Conservation (phyloP, 2,329 filamentous ascomycete species). For the Neofusicoccum umdonicola region DNA sequence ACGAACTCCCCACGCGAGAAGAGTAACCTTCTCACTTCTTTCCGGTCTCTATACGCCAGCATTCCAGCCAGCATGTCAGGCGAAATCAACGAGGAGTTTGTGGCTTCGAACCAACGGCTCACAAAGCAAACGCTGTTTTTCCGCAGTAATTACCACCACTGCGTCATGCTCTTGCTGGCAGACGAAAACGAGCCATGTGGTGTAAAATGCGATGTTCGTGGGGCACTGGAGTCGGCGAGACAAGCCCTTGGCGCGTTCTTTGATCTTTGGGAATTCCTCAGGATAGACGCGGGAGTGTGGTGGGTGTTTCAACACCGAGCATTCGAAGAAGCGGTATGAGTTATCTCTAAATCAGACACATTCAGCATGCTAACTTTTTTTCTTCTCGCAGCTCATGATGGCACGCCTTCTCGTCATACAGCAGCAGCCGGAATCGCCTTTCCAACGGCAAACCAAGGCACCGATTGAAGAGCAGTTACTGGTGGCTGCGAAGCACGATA, state of each 20-base stretch:
- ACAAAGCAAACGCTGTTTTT: slow-evolving; percentile 75
- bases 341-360: background rate
- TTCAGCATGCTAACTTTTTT: slow-evolving; percentile 5
- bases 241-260: slow-evolving; percentile 75
- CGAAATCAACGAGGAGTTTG: slow-evolving; percentile 36
- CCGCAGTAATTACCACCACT: slow-evolving; percentile 80
- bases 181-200: slow-evolving; percentile 61
- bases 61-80: slow-evolving; percentile 70
- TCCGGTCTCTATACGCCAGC: slow-evolving; percentile 68
- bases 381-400: slow-evolving; percentile 34
- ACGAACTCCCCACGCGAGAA: slow-evolving; percentile 68
- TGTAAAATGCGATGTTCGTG: slow-evolving; percentile 58
- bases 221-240: slow-evolving; percentile 71
- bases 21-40: slow-evolving; percentile 66
- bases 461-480: slow-evolving; percentile 34
- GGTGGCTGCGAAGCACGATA: slow-evolving; percentile 43
- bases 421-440: slow-evolving; percentile 31
- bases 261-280: slow-evolving; percentile 66
- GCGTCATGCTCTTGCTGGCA: slow-evolving; percentile 74
- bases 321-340: slow-evolving; percentile 72
- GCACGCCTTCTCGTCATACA: slow-evolving; percentile 38
- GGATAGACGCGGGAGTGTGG: slow-evolving; percentile 73
- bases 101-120: slow-evolving; percentile 58
- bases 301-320: slow-evolving; percentile 82
- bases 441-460: slow-evolving; percentile 22